These are phyloP conservation scores for Mortierella sp. DNA, from an alignment of 371 early-diverging fungal species.

Conservation along the genomic window DNA sequence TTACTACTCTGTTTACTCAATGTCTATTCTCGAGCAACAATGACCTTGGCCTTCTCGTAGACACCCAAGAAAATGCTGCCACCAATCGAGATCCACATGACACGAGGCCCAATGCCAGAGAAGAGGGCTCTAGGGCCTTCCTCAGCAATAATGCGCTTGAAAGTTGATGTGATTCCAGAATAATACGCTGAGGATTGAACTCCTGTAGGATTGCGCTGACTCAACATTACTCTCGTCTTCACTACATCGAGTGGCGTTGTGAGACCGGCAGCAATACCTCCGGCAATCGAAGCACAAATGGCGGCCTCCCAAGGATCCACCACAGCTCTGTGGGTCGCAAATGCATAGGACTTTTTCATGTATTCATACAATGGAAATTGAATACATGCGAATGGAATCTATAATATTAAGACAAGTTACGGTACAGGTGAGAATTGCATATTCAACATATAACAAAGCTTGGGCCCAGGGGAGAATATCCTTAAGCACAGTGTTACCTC, in stretches of 20 bases:
- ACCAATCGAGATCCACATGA: slow-evolving; percentile 95
- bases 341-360: slow-evolving; percentile 74
- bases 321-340: slow-evolving; percentile 57
- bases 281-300: slow-evolving; percentile 90
- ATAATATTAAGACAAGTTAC: slow-evolving; percentile 7
- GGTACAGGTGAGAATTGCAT: not conserved
- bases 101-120: slow-evolving; percentile 92
- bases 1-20: not conserved
- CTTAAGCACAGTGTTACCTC: slow-evolving; percentile 59
- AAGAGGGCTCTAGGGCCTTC: slow-evolving; percentile 87
- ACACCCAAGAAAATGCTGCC: slow-evolving; percentile 96
- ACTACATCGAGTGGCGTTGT: slow-evolving; percentile 97
- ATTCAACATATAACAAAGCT: not conserved
- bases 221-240: slow-evolving; percentile 92
- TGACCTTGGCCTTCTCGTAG: slow-evolving; percentile 84
- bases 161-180: slow-evolving; percentile 78
- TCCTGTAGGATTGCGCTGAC: slow-evolving; percentile 64
- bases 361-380: slow-evolving; percentile 97
- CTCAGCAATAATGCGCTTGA: slow-evolving; percentile 80
- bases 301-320: slow-evolving; percentile 88
- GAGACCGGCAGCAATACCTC: slow-evolving; percentile 89
- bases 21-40: slow-evolving; percentile 8
- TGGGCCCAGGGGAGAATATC: not conserved
- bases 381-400: slow-evolving; percentile 96
- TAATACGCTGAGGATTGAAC: slow-evolving; percentile 61